Evolutionary conservation across 2,329 filamentous ascomycete genomes (phyloP).

Genomic region (Seiridium unicorne): DNA sequence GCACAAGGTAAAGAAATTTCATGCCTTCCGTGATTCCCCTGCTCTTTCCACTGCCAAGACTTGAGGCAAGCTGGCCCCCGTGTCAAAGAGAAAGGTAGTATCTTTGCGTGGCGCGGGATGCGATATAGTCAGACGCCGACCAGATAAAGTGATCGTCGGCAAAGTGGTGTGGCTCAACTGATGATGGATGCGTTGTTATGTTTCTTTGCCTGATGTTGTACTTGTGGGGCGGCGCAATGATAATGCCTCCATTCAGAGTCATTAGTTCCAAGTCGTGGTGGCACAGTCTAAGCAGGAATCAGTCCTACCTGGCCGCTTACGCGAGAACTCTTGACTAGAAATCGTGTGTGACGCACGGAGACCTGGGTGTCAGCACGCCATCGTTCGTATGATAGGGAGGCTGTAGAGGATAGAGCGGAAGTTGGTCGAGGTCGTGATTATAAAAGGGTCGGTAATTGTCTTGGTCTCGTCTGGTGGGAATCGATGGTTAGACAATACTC

Average conservation of each 20-base stretch:
- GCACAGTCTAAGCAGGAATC: neutral
- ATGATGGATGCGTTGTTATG: too few relatives aligned
- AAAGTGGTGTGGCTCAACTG: too few relatives aligned
- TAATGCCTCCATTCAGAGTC: constrained; percentile 6
- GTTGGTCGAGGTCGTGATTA: neutral
- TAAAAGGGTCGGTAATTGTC: neutral
- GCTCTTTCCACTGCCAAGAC: neutral
- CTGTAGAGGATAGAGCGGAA: neutral
- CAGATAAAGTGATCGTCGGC: too few relatives aligned
- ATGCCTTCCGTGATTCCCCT: neutral
- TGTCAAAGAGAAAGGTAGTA: neutral
- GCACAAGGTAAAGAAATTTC: neutral
- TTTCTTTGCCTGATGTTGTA: too few relatives aligned
- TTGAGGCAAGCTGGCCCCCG: neutral
- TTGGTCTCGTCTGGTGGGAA: neutral
- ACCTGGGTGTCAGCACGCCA: too few relatives aligned
- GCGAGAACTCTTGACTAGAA: neutral
- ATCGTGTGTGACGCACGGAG: neutral
- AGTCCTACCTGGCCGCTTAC: neutral
- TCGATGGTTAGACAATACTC: too few relatives aligned
- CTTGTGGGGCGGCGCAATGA: neutral
- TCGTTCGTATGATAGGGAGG: neutral
- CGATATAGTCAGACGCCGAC: too few relatives aligned
- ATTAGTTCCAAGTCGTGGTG: neutral
- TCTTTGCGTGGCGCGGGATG: too few relatives aligned